A percentile compares a stretch with the other conserved stretches of the same genome.
Evolutionary conservation across 2,329 filamentous ascomycete genomes (phyloP).

Genomic region (Penicillium olsonii): DNA sequence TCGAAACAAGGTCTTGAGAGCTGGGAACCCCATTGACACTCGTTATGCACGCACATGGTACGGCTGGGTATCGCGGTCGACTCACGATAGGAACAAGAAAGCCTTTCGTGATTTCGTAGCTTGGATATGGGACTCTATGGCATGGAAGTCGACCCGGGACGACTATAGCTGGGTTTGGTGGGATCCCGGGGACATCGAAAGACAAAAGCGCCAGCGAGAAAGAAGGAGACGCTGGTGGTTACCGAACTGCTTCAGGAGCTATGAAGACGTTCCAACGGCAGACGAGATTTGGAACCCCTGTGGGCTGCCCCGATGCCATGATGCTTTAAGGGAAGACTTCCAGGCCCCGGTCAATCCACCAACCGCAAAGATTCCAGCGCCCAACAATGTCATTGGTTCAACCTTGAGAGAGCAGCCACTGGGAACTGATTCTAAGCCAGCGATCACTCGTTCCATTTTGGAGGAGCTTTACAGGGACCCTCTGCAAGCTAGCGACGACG

Average conservation of each 20-base stretch:
- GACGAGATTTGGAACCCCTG: constrained; percentile 31
- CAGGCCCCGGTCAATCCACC: neutral
- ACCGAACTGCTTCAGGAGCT: constrained; percentile 29
- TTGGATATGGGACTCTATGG: constrained; percentile 27
- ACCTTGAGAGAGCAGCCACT: neutral
- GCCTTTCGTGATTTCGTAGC: constrained; percentile 21
- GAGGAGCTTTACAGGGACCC: constrained; percentile 5
- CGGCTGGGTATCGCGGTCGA: constrained; percentile 41
- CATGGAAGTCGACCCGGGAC: constrained; percentile 37
- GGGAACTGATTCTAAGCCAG: neutral
- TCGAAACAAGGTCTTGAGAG: constrained; percentile 32
- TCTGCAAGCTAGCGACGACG: neutral
- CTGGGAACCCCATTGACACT: constrained; percentile 31
- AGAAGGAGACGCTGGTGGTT: constrained; percentile 24
- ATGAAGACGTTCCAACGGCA: constrained; percentile 25
- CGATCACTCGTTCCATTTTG: constrained; percentile 6
- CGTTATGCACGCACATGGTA: constrained; percentile 46
- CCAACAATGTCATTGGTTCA: neutral
- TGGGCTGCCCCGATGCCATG: constrained; percentile 7
- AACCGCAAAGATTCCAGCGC: neutral
- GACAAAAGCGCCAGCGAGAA: constrained; percentile 21
- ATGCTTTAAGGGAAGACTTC: neutral
- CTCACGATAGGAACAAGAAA: constrained; percentile 32
- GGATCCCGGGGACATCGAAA: constrained; percentile 35
- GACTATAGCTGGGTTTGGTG: constrained; percentile 46